Evolutionary conservation across 1,139 yeast species (phyloP), one percentile per base, ranked within the genome.

Genomic region (Kodamaea sp.): DNA sequence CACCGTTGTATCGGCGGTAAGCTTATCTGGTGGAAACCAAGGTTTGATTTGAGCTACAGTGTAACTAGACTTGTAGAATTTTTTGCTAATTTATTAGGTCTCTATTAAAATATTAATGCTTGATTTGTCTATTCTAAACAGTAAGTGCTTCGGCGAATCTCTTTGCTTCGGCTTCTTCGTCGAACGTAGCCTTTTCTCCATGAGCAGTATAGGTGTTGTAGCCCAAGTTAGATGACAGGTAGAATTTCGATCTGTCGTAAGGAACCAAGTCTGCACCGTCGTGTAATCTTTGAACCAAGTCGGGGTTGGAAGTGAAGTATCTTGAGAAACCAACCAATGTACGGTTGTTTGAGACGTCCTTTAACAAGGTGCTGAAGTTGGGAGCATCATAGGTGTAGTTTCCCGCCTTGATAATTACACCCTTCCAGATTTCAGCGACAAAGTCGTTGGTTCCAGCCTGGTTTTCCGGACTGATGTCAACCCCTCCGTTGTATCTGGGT

Each of bases 221-320:
- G 11, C 62, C 61, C 51, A 49, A 53, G 40, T 57, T 58, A 25
- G 38, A 41, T 6, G 37, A 47, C 8, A 46, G 28, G 42, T 60
- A 60, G 36, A 60, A 60, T 3, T 43, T 37, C 9, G 30, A 30
- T 38, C 64, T 43, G 23, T 56, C 50, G 32, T 60, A 60, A 11
- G 42, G 42, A 4, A 31, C 22, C 33, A 44, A 42, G 5, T 28
- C 35, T 15, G 9, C 8, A 5, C 51, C 51, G 9, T 43, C 34
- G 16, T 35, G 32, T 22, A 47, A 35, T 14, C 47, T 29, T 6
- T 38, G 37, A 7, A 64, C 67, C 28, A 77, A 59, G 54, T 78
- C 82, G 4, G 82, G 82, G 55, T 75, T 77, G 5, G 79, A 58
- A 28, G 66, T 66, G 44, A 60, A 76, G 41, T 56, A 64, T 52